phyloP scores from a whole-genome alignment of 805 yeast genomes.

The Metschnikowia kunwiensis region DNA sequence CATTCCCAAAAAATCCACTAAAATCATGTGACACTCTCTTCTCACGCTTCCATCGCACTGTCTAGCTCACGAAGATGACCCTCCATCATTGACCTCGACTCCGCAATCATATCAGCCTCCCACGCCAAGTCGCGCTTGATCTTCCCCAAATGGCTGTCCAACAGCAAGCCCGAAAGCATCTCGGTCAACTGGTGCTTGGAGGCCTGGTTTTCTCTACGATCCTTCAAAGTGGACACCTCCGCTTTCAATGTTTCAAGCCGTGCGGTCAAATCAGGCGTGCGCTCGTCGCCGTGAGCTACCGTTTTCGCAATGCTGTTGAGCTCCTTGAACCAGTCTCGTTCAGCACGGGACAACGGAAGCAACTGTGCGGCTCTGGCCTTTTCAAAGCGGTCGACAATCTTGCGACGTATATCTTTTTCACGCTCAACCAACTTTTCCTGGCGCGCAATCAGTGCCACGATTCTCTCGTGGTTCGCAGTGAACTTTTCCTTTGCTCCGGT shows the following conservation, averaged over 20 bases:
- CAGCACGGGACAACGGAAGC: conserved; percentile 35
- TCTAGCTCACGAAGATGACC: no score
- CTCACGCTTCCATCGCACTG: no score
- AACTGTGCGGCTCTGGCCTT: conserved; percentile 19
- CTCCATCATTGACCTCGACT: conserved; percentile 17
- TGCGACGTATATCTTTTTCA: conserved; percentile 21
- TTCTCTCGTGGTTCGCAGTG: conserved; percentile 10
- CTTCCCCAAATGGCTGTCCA: no score
- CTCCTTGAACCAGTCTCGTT: conserved; percentile 37
- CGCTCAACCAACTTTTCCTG: conserved; percentile 25
- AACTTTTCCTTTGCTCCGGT: conserved; percentile 7
- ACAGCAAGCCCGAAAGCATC: conserved; percentile 10
- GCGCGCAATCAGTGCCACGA: conserved; percentile 17
- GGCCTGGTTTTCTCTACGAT: conserved; percentile 1
- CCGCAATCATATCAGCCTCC: conserved; percentile 21
- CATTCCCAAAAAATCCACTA: no score
- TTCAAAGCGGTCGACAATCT: conserved; percentile 24
- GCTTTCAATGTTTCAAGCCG: conserved; percentile 12
- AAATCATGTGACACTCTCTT: no score
- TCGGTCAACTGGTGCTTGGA: conserved; percentile 6
- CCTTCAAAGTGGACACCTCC: conserved; percentile 6
- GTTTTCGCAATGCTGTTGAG: conserved; percentile 25
- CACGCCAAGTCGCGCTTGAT: conserved; percentile 22
- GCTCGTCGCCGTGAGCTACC: conserved; percentile 8
- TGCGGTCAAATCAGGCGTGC: conserved; percentile 9